phyloP scores from a whole-genome alignment of 1,284 basidiomycete species.

The Phlebopus sp. region DNA sequence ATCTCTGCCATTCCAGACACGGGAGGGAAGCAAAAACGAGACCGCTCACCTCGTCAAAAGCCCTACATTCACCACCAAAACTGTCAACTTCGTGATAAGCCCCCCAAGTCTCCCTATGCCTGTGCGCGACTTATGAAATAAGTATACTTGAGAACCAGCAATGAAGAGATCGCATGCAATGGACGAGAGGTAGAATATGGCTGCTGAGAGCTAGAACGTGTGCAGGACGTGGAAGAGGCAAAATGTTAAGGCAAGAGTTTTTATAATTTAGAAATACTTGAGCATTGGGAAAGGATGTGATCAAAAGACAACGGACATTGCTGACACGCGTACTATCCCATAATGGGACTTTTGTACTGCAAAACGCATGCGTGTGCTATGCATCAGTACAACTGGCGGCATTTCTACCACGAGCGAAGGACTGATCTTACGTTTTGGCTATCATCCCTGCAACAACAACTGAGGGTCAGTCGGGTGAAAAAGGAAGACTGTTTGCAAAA shows the following conservation, averaged over 20 bases:
- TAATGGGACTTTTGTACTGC: constrained; percentile 22
- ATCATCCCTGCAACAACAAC: constrained; percentile 10
- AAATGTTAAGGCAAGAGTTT: neutral
- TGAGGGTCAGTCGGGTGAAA: neutral
- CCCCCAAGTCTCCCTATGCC: constrained; percentile 30
- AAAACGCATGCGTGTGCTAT: neutral
- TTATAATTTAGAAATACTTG: neutral
- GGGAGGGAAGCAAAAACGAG: neutral
- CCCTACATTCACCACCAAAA: constrained; percentile 32
- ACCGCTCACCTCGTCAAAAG: constrained; percentile 27
- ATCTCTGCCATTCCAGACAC: too few relatives aligned
- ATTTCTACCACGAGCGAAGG: neutral
- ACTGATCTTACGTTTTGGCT: constrained; percentile 23
- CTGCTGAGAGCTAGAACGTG: constrained; percentile 24
- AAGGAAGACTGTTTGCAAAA: neutral
- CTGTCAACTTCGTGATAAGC: constrained; percentile 28
- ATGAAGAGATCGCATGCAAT: constrained; percentile 32
- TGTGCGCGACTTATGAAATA: constrained; percentile 32
- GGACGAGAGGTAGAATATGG: constrained; percentile 30
- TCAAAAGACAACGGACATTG: constrained; percentile 21
- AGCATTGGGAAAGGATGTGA: neutral
- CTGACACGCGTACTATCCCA: constrained; percentile 27
- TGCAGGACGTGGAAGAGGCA: neutral
- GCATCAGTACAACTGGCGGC: neutral
- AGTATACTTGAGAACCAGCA: constrained; percentile 30